Base-by-base conservation (phyloP, 257 asterid species). In the Plectranthus barbatus region DNA sequence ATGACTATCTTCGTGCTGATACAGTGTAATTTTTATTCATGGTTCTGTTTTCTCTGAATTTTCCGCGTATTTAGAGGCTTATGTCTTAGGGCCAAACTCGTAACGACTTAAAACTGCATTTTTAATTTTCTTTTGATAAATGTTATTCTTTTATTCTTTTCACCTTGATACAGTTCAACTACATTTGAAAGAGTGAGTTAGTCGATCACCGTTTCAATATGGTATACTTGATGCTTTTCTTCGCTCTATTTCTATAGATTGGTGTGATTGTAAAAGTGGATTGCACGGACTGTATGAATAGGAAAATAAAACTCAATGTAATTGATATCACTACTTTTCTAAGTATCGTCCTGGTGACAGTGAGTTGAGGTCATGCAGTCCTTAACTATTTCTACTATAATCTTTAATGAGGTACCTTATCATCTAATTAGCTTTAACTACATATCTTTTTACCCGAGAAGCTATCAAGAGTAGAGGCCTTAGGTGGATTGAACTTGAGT, bases 401-500 rank as follows among this genome's bases (percentile, higher is more conserved):
- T 60, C n/a, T 62, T 48, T 45, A 39, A 21, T 56, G 37, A 42
- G 18, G 45, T 56, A 51, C 68, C 46, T 60, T 55, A 0, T 44
- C 50, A 13, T 31, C 36, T 62, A 47, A 60, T 64, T 40, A 20
- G 61, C 71, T 71, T 41, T 18, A 11, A 58, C 15, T 50, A 52
- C 10, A 23, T 34, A n/a, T 24, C 57, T 45, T 10, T 56, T 46
- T 60, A 44, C 20, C 26, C 34, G 31, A 37, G 23, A 42, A 58
- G 68, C 70, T 57, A 40, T 51, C 42, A 64, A 46, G 47, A 54
- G 7, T 55, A 63, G n/a, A 49, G 49, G n/a, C n/a, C 7, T 14
- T 51, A 45, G 40, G 37, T 54, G 61, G 39, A 34, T 21, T 31
- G 40, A 41, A 47, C 48, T 59, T 66, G 65, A 17, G 20, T 69